A percentile compares a stretch with the other conserved stretches of the same genome.
These are phyloP conservation scores for Neoascochyta sp. DNA, from an alignment of 2,329 filamentous ascomycete species.

Conservation along the genomic window DNA sequence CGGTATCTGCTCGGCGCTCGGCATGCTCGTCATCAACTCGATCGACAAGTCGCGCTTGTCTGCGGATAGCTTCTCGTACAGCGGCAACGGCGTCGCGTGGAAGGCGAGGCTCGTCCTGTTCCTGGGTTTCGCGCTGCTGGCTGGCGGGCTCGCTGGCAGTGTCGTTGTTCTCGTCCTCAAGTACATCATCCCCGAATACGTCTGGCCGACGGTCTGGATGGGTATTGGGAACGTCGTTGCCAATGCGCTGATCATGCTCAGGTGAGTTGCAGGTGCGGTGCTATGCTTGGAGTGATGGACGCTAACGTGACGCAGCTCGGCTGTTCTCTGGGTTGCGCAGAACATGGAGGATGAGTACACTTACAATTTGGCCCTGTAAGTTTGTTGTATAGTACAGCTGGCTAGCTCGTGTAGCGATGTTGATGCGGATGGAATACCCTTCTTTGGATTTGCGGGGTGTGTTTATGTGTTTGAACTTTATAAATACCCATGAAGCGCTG, in stretches of 20 bases:
- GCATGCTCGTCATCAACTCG: conserved; percentile 69
- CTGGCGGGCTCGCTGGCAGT: conserved; percentile 63
- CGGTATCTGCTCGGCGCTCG: conserved; percentile 64
- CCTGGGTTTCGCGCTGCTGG: conserved; percentile 65
- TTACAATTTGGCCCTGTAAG: conserved; percentile 61
- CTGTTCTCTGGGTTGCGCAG: conserved; percentile 66
- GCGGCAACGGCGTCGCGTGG: conserved; percentile 65
- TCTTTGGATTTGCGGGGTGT: no score
- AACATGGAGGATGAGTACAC: conserved; percentile 72
- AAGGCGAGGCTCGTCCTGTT: conserved; percentile 66
- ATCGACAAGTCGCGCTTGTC: conserved; percentile 65
- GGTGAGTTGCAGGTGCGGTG: conserved; percentile 44
- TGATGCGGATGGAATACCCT: no score
- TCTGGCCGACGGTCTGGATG: conserved; percentile 62
- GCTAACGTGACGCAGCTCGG: conserved; percentile 48
- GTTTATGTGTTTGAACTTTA: no score
- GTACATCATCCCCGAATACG: conserved; percentile 59
- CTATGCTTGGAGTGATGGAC: conserved; percentile 1
- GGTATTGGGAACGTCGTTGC: conserved; percentile 64
- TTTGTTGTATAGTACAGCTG: not conserved
- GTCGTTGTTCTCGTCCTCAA: conserved; percentile 66
- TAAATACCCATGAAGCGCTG: no score
- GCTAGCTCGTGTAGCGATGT: no score
- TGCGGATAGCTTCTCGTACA: conserved; percentile 63
- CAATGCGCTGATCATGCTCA: conserved; percentile 64